Percentiles rank a stretch among this genome's conserved stretches.
Evolutionary conservation across 1,139 yeast species (phyloP).

Genomic region (Pichia sp.): DNA sequence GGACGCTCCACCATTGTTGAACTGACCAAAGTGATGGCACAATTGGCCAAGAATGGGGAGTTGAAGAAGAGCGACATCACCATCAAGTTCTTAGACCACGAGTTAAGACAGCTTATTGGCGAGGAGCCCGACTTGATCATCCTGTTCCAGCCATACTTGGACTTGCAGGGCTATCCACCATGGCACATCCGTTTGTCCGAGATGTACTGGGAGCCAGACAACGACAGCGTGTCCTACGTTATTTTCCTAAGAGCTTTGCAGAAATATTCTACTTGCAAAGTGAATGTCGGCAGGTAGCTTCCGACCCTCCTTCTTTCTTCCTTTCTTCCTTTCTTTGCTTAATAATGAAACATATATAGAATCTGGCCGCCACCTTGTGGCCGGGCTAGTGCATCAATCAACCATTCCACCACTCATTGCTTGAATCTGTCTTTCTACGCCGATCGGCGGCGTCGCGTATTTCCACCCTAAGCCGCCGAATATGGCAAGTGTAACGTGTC

Average conservation of each 20-base stretch:
- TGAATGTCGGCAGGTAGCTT: slow-evolving; percentile 62
- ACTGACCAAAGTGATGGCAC: slow-evolving; percentile 81
- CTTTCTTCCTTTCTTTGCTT: background rate
- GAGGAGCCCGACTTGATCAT: slow-evolving; percentile 86
- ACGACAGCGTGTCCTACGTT: slow-evolving; percentile 72
- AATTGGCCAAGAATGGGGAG: slow-evolving; percentile 59
- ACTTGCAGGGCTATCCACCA: slow-evolving; percentile 94
- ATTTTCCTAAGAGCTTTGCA: slow-evolving; percentile 83
- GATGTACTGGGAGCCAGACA: slow-evolving; percentile 86
- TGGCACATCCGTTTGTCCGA: slow-evolving; percentile 94
- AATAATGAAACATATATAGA: background rate
- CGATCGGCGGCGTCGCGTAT: background rate
- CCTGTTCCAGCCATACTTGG: slow-evolving; percentile 78
- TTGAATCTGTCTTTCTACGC: background rate
- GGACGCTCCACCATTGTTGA: slow-evolving; percentile 91
- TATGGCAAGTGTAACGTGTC: background rate
- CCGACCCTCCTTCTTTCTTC: background rate
- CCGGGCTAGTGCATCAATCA: background rate
- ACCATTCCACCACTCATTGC: background rate
- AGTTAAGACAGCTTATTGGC: slow-evolving; percentile 72
- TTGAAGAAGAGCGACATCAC: slow-evolving; percentile 66
- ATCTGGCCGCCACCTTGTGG: background rate
- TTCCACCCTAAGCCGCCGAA: background rate
- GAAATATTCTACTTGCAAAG: slow-evolving; percentile 72
- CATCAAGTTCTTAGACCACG: slow-evolving; percentile 69